These are phyloP conservation scores for Kregervanrija fluxuum DNA, from an alignment of 805 yeast genomes.

Conservation along the genomic window DNA sequence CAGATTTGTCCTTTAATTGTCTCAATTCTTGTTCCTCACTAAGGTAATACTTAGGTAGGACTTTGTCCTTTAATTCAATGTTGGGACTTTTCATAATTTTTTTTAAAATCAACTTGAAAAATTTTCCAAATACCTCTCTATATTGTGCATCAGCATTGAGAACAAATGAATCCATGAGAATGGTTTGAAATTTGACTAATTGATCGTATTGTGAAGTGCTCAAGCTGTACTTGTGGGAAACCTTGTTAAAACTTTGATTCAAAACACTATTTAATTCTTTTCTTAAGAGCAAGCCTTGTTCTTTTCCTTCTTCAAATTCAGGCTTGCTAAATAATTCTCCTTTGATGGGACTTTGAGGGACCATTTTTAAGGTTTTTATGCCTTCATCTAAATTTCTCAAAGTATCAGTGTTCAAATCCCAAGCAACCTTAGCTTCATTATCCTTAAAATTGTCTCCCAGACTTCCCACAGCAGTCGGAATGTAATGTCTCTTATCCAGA, in stretches of 20 bases:
- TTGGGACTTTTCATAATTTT: slow-evolving; percentile 26
- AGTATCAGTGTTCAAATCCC: slow-evolving; percentile 4
- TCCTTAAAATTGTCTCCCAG: neutral
- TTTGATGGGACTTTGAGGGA: slow-evolving; percentile 16
- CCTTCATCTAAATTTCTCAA: slow-evolving; percentile 2
- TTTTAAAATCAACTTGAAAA: slow-evolving; percentile 24
- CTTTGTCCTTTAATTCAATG: slow-evolving; percentile 17
- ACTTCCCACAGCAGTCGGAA: slow-evolving; percentile 24
- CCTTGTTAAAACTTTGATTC: slow-evolving; percentile 36
- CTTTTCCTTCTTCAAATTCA: slow-evolving; percentile 4
- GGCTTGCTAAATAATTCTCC: neutral
- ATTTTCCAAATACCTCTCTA: slow-evolving; percentile 24
- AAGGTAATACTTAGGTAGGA: slow-evolving; percentile 21
- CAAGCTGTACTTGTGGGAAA: slow-evolving; percentile 42
- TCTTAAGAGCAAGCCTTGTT: slow-evolving; percentile 11
- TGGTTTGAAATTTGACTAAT: slow-evolving; percentile 32
- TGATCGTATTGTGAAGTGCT: slow-evolving; percentile 47
- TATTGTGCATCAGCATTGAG: slow-evolving; percentile 21
- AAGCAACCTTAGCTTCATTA: neutral
- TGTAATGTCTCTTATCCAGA: slow-evolving; percentile 22
- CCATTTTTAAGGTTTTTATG: slow-evolving; percentile 5
- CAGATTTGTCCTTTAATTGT: slow-evolving; percentile 3
- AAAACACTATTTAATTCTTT: slow-evolving; percentile 30
- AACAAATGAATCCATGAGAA: slow-evolving; percentile 24
- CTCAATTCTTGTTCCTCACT: slow-evolving; percentile 17